Evolutionary conservation across 257 asterid genomes (phyloP), one percentile per base, ranked within the genome.

Genomic region (Solanum tarapatanum): DNA sequence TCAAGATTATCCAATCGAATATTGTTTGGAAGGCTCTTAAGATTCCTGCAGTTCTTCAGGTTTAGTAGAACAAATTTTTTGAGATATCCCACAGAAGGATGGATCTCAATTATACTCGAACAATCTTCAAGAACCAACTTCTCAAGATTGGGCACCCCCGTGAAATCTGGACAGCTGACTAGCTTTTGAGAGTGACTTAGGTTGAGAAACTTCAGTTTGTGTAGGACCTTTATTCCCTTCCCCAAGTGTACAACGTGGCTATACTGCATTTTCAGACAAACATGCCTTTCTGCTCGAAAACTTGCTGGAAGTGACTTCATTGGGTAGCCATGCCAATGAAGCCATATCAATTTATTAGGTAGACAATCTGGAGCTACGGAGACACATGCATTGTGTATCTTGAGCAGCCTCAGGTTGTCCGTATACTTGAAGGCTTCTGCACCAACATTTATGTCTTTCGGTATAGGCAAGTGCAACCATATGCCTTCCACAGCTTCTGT

Each of bases 161-260:
- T 68, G 68, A 89, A 89, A 83, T 89, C 73, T 33, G 90, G 88
- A 80, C 85, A 80, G 13, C 30, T 87, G 62, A 48, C 33, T 24
- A 84, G 75, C 66, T 85, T 80, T 10, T 84, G 87, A 10, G 91
- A 89, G 82, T 87, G 87, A 62, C 88, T 87, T 9, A 89, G 89
- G 64, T 89, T 84, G 87, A 89, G 66, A 74, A 89, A 73, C 69
- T 87, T 87, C 84, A 89, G 79, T 7, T 73, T 64, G 48, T 41
- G 66, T 48, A 89, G 69, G 30, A 76, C 55, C 85, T 85, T 85
- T 73, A 75, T 37, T 70, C 86, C 86, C 41, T 88, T 85, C 90
- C 87, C 64, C 36, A 68, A 62, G 26, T 39, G 88, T 17, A 60
- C 77, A 13, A 77, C 0, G 19, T 13, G 86, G 35, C 88, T 85